Percentiles rank a stretch among this genome's conserved stretches.
These are phyloP conservation scores for Symbiodinium natans DNA, from an alignment of 73 alveolate species.

Conservation along the genomic window DNA sequence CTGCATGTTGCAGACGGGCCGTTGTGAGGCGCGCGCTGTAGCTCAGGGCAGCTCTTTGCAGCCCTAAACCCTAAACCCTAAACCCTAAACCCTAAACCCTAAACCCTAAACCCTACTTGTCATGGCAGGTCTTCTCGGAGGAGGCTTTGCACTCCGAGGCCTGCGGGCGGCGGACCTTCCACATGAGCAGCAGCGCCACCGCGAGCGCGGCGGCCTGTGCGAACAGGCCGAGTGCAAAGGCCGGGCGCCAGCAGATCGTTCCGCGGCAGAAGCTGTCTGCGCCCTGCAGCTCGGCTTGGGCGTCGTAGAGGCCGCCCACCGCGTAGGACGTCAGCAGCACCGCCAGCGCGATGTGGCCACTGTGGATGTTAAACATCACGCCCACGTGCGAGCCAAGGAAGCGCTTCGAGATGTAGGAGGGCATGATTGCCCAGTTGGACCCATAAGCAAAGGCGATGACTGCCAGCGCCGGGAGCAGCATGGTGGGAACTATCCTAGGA, in stretches of 20 bases:
- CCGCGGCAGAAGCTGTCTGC: slow-evolving; percentile 89
- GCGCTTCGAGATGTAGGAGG: slow-evolving; percentile 58
- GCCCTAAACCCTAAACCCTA: too few relatives aligned
- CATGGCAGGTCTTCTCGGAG: slow-evolving; percentile 12
- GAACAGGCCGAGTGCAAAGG: slow-evolving; percentile 33
- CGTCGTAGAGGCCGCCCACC: slow-evolving; percentile 82
- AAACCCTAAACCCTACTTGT: not conserved
- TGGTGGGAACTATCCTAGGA: slow-evolving; percentile 16
- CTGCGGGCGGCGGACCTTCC: not conserved
- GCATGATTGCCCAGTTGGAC: slow-evolving; percentile 90
- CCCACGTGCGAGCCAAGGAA: slow-evolving; percentile 80
- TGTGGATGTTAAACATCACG: slow-evolving; percentile 80
- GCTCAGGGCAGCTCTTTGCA: too few relatives aligned
- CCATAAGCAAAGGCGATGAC: slow-evolving; percentile 73
- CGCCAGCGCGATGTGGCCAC: slow-evolving; percentile 72
- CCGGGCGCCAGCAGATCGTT: slow-evolving; percentile 70
- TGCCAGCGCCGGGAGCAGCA: slow-evolving; percentile 75
- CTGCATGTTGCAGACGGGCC: too few relatives aligned
- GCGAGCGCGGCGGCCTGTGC: not conserved
- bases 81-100: too few relatives aligned
- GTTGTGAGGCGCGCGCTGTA: too few relatives aligned
- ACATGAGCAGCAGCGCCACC: not conserved
- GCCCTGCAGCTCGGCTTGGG: slow-evolving; percentile 47
- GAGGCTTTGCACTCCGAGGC: not conserved
- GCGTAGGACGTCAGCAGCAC: slow-evolving; percentile 84